A percentile compares a stretch with the other conserved stretches of the same genome.
phyloP scores from a whole-genome alignment of 2,329 filamentous ascomycete species.

The Capronia coronata region DNA sequence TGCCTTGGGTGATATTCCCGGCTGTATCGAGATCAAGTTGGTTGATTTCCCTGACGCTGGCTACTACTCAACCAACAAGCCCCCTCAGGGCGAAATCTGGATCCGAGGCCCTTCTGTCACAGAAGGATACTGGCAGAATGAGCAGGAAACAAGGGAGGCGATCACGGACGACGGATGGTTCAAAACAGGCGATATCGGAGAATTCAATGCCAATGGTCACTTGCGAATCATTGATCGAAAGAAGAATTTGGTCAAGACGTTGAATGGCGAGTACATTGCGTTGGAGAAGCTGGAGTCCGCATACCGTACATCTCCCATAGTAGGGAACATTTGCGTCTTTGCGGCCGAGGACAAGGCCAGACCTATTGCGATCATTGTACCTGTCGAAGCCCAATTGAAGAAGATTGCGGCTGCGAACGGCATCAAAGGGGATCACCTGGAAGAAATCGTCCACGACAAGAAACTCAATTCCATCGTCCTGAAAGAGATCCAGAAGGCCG shows the following conservation, averaged over 20 bases:
- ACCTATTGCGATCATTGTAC: conserved; percentile 74
- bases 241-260: conserved; percentile 97
- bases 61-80: conserved; percentile 66
- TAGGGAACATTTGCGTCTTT: conserved; percentile 82
- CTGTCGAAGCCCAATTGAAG: conserved; percentile 51
- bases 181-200: conserved; percentile 91
- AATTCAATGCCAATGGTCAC: conserved; percentile 74
- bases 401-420: conserved; percentile 52
- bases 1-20: conserved; percentile 71
- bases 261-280: conserved; percentile 93
- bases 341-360: conserved; percentile 68
- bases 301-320: conserved; percentile 72
- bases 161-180: conserved; percentile 89
- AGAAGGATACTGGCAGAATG: conserved; percentile 74
- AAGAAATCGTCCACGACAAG: conserved; percentile 61
- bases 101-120: conserved; percentile 73
- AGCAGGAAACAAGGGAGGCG: conserved; percentile 72
- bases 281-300: conserved; percentile 91
- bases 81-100: conserved; percentile 88
- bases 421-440: conserved; percentile 57
- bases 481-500: conserved; percentile 63
- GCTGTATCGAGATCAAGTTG: conserved; percentile 78
- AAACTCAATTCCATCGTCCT: conserved; percentile 60
- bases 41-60: conserved; percentile 85
- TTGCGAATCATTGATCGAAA: conserved; percentile 87